Conservation (phyloP, 441 rosid species). For the Croton laevigatus region DNA sequence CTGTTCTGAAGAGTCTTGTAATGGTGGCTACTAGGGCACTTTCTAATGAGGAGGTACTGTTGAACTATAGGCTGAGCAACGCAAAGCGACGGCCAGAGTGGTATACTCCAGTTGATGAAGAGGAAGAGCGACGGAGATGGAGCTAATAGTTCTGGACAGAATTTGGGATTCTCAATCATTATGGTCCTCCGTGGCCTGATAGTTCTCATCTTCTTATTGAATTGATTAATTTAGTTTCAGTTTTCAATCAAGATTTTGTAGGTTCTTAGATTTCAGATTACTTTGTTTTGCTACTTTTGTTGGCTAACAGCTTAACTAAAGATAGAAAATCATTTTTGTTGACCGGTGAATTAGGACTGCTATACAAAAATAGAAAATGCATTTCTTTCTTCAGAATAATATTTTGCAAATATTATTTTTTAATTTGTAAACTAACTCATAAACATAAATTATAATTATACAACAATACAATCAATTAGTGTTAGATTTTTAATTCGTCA, state of each 20-base stretch:
- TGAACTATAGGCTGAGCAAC: constrained; percentile 74
- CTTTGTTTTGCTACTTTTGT: no score
- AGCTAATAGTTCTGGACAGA: constrained; percentile 30
- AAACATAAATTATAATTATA: constrained; percentile 13
- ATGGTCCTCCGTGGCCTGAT: no score
- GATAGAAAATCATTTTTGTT: no score
- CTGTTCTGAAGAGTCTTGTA: constrained; percentile 57
- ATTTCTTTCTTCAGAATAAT: no score
- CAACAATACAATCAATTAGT: constrained; percentile 11
- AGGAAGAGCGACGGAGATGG: constrained; percentile 71
- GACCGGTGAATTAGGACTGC: no score
- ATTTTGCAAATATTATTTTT: no score
- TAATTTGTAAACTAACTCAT: background rate
- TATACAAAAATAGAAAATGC: no score
- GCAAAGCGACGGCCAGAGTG: constrained; percentile 55
- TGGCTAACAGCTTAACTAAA: no score
- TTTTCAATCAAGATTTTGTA: no score
- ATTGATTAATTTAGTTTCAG: no score
- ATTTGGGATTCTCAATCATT: background rate
- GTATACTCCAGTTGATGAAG: constrained; percentile 78
- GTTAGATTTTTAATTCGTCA: constrained; percentile 19
- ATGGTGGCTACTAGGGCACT: constrained; percentile 76
- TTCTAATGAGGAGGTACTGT: constrained; percentile 61
- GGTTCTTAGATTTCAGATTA: no score
- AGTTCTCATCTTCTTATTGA: no score